These are phyloP conservation scores for Blepharisma stoltei DNA, from an alignment of 73 alveolate species.

Conservation along the genomic window DNA sequence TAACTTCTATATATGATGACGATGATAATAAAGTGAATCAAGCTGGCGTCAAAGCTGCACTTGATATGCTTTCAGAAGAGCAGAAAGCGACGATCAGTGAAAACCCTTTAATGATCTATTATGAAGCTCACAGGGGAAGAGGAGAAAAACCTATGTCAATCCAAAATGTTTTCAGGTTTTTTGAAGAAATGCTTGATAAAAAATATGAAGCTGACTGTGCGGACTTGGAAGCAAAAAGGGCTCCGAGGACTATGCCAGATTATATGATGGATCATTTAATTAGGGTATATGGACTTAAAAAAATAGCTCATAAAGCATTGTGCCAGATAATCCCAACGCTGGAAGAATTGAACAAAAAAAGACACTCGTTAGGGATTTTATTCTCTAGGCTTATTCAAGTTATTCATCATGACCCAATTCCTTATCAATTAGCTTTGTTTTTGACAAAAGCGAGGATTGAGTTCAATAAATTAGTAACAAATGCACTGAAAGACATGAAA, in stretches of 20 bases:
- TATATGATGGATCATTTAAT: constrained; percentile 16
- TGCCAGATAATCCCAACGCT: neutral
- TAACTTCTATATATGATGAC: too few species aligned
- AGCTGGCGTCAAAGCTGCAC: too few species aligned
- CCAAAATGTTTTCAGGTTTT: neutral
- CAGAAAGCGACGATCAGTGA: neutral
- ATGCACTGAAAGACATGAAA: neutral
- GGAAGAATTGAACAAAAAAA: neutral
- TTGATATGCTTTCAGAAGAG: too few species aligned
- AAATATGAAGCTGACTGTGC: constrained; percentile 24
- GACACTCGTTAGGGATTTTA: neutral
- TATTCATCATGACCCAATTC: constrained; percentile 23
- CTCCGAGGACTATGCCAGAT: constrained; percentile 17
- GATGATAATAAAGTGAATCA: too few species aligned
- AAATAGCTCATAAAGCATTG: constrained; percentile 2
- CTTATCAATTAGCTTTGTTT: constrained; percentile 10
- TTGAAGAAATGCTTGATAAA: constrained; percentile 33
- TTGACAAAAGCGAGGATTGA: constrained; percentile 19
- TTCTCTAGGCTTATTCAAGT: constrained; percentile 5
- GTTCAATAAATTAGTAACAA: neutral
- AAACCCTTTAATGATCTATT: neutral
- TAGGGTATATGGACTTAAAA: constrained; percentile 22
- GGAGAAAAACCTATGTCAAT: constrained; percentile 19
- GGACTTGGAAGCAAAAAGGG: neutral
- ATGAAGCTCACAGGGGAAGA: neutral